Conservation (phyloP, 2,329 filamentous ascomycete species). For the Nemania bipapillata region DNA sequence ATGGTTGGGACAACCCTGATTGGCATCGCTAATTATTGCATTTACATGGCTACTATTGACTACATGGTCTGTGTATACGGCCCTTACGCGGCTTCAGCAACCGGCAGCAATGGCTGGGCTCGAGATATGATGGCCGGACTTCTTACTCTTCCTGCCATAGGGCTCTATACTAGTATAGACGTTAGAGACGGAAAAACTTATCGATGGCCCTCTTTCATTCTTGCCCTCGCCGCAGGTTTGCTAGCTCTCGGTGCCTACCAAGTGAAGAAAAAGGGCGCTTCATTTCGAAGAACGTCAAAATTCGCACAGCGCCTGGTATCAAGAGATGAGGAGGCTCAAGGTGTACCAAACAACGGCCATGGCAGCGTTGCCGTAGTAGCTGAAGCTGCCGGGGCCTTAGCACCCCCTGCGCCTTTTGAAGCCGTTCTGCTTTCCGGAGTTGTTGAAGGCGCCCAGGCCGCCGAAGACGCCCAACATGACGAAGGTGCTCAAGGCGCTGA, state of each 20-base stretch:
- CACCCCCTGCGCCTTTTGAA: too few species aligned
- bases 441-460: slow-evolving; percentile 13
- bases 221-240: slow-evolving; percentile 62
- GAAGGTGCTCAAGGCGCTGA: neutral
- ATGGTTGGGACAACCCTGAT: slow-evolving; percentile 70
- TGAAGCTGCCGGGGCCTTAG: slow-evolving; percentile 10
- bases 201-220: slow-evolving; percentile 65
- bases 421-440: too few species aligned
- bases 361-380: slow-evolving; percentile 31
- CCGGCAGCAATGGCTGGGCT: slow-evolving; percentile 73
- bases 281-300: slow-evolving; percentile 62
- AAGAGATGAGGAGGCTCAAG: slow-evolving; percentile 43
- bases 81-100: slow-evolving; percentile 72
- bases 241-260: slow-evolving; percentile 66
- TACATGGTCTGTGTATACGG: slow-evolving; percentile 76
- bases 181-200: slow-evolving; percentile 60
- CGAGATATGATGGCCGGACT: slow-evolving; percentile 73
- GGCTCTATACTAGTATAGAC: slow-evolving; percentile 63
- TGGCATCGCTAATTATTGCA: slow-evolving; percentile 71
- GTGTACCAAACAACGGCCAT: slow-evolving; percentile 35
- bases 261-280: slow-evolving; percentile 67
- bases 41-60: slow-evolving; percentile 75
- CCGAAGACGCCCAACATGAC: neutral
- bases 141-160: slow-evolving; percentile 70
- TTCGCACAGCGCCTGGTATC: slow-evolving; percentile 70